Base-by-base conservation (phyloP, 2,329 filamentous ascomycete species). In the Curvularia hawaiiensis region DNA sequence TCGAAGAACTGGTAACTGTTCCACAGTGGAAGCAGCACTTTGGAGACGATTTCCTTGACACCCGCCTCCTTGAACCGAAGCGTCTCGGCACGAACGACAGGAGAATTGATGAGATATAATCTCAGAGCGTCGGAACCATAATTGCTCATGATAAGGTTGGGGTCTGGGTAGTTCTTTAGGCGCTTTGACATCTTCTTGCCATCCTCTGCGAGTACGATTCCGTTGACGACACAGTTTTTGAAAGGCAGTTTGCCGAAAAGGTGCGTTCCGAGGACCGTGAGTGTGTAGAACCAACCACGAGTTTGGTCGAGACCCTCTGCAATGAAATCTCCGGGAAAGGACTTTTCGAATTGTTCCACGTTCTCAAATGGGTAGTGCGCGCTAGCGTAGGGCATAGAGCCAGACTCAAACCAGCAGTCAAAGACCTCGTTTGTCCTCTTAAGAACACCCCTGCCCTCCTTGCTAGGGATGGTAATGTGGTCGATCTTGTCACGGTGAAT, bases 121-220 rank as follows among this genome's bases (percentile, higher is more conserved):
- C 94, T 89, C 49, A 98, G 85, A 30, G 94, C 92, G 79, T 98
- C 94, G 1, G 92, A 93, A 20, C 94, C 94, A 74, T 96, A 96
- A 71, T 90, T 90, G 56, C 90, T 80, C 84, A 97, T 95, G 65
- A 98, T 86, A 50, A 92, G 80, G 55, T 81, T 82, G 11, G 94
- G 94, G 70, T 97, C 92, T 0, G 94, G 94, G 76, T 97, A 98
- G 78, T 98, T 98, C 81, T 97, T 96, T 56, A 97, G 82, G 52
- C 94, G 87, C 79, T 98, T 98, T 7, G 92, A 97, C 94, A 98
- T 98, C 83, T 98, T 98, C 83, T 97, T 97, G 54, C 94, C 94
- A 71, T 97, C 92, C 74, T 96, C 92, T 0, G 93, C 93, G 40
- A 97, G 84, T 4, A 97, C 92, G 61, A 97, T 95, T 49, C 93